Base-by-base conservation (phyloP, 495 filamentous ascomycete genomes). In the Chaetomium tenue region DNA sequence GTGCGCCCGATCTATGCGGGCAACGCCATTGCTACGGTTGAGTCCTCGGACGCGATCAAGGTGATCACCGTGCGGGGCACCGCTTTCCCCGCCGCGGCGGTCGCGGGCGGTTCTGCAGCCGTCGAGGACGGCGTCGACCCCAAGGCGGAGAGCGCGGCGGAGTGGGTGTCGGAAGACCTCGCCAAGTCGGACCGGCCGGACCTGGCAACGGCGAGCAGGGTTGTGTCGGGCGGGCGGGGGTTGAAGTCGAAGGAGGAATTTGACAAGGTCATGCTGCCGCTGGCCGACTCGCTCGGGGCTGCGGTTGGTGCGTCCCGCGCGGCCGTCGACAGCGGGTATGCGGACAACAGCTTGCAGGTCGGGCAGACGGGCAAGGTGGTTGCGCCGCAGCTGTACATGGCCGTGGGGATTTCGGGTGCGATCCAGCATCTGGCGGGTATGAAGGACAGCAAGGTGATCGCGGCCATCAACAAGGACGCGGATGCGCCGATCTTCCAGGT, bases 371-470 rank as follows among this genome's bases (percentile, higher is more conserved):
- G 94, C 65, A 98, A 98, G 86, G 95, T 97, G 64, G 92, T 98
- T 39, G 94, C 94, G 48, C 94, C 94, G 60, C 89, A 98, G 76
- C 80, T 98, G 65, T 98, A 98, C 74, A 84, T 98, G 63, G 94
- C 91, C 37, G 93, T 92, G 18, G 94, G 94, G 71, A 98, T 98
- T 72, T 94, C 90, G 7, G 94, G 94, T 53, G 94, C 94, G 25
- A 98, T 98, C 67, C 94, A 98, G 79, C 94, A 98, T 84, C 79
- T 98, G 77, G 95, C 95, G 48, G 94, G 94, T 73, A 98, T 98
- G 94, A 98, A 98, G 85, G 94, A 98, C 75, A 96, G 91, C 82
- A 98, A 98, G 83, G 95, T 98, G 65, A 98, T 98, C 83, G 95
- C 92, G 44, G 91, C 91, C 33, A 98, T 98, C 74, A 98, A 98